A percentile compares a stretch with the other conserved stretches of the same genome.
phyloP scores from a whole-genome alignment of 2,329 filamentous ascomycete genomes.

The Colletotrichum costaricense region DNA sequence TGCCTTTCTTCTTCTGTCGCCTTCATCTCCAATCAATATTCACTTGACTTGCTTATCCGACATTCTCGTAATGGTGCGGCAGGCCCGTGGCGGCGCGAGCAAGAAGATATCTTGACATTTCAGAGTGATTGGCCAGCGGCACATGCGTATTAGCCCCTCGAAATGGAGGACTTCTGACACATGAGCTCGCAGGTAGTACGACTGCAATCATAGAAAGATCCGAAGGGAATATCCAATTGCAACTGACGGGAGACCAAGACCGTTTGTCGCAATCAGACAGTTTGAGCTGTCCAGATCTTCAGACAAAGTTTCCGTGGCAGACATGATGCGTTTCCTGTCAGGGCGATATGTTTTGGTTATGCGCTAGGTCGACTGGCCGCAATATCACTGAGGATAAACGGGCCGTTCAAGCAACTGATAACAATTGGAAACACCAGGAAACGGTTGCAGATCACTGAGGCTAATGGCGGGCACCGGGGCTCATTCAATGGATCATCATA shows the following conservation, averaged over 20 bases:
- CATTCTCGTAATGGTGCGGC: neutral
- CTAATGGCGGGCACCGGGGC: neutral
- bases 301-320: neutral
- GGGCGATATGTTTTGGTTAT: neutral
- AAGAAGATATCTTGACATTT: neutral
- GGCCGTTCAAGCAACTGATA: neutral
- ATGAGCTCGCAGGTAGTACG: neutral
- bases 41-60: neutral
- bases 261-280: neutral
- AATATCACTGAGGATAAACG: neutral
- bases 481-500: neutral
- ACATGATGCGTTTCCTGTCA: neutral
- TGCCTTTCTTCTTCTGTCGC: neutral
- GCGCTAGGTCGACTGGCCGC: neutral
- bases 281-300: neutral
- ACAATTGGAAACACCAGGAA: neutral
- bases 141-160: neutral
- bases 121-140: neutral
- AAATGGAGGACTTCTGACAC: neutral
- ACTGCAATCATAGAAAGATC: neutral
- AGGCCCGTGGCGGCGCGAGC: neutral
- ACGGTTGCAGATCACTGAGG: neutral
- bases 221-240: neutral
- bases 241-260: too few relatives aligned
- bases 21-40: neutral